Percentiles rank a stretch among this genome's conserved stretches.
Conservation (phyloP, 2,329 filamentous ascomycete genomes). For the Pseudogymnoascus sp. region DNA sequence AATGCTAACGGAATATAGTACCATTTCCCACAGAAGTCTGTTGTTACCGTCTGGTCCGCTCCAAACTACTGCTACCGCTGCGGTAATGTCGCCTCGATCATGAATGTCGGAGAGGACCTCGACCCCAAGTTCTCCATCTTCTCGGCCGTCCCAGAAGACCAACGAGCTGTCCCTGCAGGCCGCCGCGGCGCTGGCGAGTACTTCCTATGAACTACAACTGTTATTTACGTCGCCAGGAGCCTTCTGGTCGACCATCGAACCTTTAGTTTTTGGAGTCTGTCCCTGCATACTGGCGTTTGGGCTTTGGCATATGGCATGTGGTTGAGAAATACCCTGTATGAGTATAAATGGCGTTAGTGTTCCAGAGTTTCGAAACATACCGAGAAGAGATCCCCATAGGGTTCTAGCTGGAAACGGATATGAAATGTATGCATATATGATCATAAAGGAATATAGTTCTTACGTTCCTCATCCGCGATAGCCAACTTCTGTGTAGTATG, state of each 20-base stretch:
- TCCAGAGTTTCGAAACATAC: background rate
- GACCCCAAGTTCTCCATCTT: slow-evolving; percentile 91
- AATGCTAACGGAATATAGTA: slow-evolving; percentile 48
- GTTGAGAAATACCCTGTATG: slow-evolving; percentile 11
- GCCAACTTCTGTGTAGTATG: background rate
- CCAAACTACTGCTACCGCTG: slow-evolving; percentile 42
- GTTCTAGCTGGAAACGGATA: background rate
- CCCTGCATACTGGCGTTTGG: slow-evolving; percentile 10
- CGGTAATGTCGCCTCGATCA: slow-evolving; percentile 63
- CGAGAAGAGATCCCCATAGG: background rate
- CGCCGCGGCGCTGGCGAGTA: slow-evolving; percentile 62
- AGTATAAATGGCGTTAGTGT: slow-evolving; percentile 10
- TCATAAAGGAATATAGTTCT: slow-evolving; percentile 7
- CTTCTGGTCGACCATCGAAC: background rate
- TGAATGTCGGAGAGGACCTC: slow-evolving; percentile 79
- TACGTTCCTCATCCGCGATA: background rate
- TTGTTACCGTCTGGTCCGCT: slow-evolving; percentile 65
- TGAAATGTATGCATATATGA: slow-evolving; percentile 8
- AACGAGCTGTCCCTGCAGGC: slow-evolving; percentile 69
- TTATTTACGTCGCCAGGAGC: slow-evolving; percentile 8
- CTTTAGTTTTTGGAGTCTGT: slow-evolving; percentile 6
- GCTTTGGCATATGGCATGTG: slow-evolving; percentile 11
- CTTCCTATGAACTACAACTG: slow-evolving; percentile 45
- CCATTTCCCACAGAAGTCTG: slow-evolving; percentile 89
- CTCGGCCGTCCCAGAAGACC: slow-evolving; percentile 78